These are phyloP conservation scores for Penicillium corylophilum DNA, from an alignment of 2,329 filamentous ascomycete genomes.

Conservation along the genomic window DNA sequence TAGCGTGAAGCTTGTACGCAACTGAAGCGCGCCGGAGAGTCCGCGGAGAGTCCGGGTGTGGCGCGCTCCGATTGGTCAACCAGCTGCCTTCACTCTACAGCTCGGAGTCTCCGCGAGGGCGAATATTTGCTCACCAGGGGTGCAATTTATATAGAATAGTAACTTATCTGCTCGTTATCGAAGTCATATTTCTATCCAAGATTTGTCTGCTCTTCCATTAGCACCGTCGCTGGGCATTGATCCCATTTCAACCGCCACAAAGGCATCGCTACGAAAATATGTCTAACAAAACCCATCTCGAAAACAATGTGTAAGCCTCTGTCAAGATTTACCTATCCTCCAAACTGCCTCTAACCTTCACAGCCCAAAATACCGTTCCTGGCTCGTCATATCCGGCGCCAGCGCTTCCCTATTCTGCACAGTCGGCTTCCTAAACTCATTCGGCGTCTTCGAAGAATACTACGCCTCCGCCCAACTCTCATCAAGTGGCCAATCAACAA, in stretches of 20 bases:
- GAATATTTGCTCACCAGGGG: not conserved
- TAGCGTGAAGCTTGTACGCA: not conserved
- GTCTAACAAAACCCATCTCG: not conserved
- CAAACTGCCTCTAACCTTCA: not conserved
- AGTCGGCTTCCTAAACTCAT: conserved; percentile 40
- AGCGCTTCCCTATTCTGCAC: conserved; percentile 36
- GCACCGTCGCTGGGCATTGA: not conserved
- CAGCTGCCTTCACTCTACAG: not conserved
- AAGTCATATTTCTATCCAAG: not conserved
- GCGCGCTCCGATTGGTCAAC: not conserved
- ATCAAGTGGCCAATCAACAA: conserved; percentile 27
- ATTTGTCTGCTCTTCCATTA: not conserved
- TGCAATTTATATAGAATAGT: not conserved
- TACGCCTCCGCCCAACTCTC: conserved; percentile 29
- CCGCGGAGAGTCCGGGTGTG: conserved; percentile 21
- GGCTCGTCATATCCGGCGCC: conserved; percentile 31
- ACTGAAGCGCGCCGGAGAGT: not conserved
- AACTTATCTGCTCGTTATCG: not conserved
- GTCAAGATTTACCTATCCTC: not conserved
- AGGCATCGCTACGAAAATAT: not conserved
- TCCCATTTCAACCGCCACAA: not conserved
- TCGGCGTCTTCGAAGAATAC: conserved; percentile 38
- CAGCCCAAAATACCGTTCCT: conserved; percentile 24
- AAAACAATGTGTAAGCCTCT: not conserved
- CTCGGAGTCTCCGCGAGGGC: conserved; percentile 11